These are phyloP conservation scores for Mychonastes homosphaera DNA, from an alignment of 139 green algal genomes.

Conservation along the genomic window DNA sequence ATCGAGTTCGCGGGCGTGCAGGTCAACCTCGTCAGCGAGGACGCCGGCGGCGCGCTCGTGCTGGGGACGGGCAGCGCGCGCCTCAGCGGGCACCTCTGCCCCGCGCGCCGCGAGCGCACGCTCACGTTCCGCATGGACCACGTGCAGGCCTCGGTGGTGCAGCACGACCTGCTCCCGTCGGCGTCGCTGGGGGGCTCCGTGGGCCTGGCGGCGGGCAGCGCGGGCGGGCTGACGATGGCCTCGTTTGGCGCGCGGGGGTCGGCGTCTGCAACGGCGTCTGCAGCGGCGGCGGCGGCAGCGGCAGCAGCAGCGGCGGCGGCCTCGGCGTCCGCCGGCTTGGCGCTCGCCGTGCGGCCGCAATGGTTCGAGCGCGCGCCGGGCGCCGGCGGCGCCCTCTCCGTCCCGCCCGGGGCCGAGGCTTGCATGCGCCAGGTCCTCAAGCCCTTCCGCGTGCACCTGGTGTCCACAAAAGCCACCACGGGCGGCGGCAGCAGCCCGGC, in stretches of 20 bases:
- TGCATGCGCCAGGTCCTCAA: slow-evolving; percentile 30
- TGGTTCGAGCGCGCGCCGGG: slow-evolving; percentile 16
- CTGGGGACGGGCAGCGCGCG: slow-evolving; percentile 42
- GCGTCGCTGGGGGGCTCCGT: no score
- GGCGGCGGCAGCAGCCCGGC: not conserved
- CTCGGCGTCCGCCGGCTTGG: not conserved
- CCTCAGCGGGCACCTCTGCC: slow-evolving; percentile 30
- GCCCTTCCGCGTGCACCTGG: slow-evolving; percentile 20
- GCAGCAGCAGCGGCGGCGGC: slow-evolving; percentile 5
- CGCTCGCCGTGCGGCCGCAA: not conserved
- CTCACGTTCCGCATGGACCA: slow-evolving; percentile 27
- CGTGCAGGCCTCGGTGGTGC: slow-evolving; percentile 19
- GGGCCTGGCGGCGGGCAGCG: no score
- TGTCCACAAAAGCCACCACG: no score
- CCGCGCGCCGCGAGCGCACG: slow-evolving; percentile 10
- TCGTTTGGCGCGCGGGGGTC: no score
- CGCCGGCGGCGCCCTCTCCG: slow-evolving; percentile 37
- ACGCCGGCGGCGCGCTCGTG: slow-evolving; percentile 32
- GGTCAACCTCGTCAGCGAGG: slow-evolving; percentile 21
- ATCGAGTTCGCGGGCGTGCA: slow-evolving; percentile 50
- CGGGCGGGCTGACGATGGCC: no score
- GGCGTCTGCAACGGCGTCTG: not conserved
- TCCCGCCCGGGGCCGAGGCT: slow-evolving; percentile 8
- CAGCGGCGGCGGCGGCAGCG: no score
- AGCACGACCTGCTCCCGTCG: slow-evolving; percentile 8